Evolutionary conservation across 352 stramenopile species (phyloP), one percentile per base, ranked within the genome.

Genomic region (Phytophthora ohioensis): DNA sequence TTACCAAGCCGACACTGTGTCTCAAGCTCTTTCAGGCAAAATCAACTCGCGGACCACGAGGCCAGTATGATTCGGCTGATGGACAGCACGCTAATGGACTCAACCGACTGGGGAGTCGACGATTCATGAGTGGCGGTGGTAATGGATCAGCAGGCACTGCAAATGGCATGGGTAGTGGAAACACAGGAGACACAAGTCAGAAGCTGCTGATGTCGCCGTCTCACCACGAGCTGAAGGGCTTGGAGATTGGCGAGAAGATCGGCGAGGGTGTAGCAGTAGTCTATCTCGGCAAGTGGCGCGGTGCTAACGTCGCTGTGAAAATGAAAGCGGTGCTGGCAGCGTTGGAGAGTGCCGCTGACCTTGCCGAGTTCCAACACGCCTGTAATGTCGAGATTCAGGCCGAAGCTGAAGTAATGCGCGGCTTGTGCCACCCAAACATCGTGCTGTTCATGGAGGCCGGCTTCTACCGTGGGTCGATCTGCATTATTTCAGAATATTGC

Each of bases 401-500:
- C 21, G 89, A 96, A 60, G 89, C 89, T 12, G 76, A 90, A 31
- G 82, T 95, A 32, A 96, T 94, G 87, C 91, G 91, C 55, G 75
- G 77, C 3, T 66, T 96, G 48, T 93, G 79, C 43, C 88, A 96
- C 62, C 88, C 88, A 0, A 96, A 96, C 67, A 96, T 96, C 43
- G 89, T 96, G 71, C 66, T 95, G 38, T 96, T 96, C 70, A 95
- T 96, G 87, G 89, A 95, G 53, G 89, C 89, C 1, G 89, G 89
- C 1, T 95, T 96, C 59, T 95, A 95, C 71, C 84, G 79, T 2
- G 79, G 86, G 12, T 94, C 87, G 8, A 94, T 96, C 61, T 98
- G 94, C 54, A 99, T 99, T 64, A 89, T 99, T 59, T 99, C 94
- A 30, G 97, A 99, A 78, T 95, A 98, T 56, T 98, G 96, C 41